Evolutionary conservation across 345 rosid genomes (phyloP).

Genomic region (Euphorbia peplus): DNA sequence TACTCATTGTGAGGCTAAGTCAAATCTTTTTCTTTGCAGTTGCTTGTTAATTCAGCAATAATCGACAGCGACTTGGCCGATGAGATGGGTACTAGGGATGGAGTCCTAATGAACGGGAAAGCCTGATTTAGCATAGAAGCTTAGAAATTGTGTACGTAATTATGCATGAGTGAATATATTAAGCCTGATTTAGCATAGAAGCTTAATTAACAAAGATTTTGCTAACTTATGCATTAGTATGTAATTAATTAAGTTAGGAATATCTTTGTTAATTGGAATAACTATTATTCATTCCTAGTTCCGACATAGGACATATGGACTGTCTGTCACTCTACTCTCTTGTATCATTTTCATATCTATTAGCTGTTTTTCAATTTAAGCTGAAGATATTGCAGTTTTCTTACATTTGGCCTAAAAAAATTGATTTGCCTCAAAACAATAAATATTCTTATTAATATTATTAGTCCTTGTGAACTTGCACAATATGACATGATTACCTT

Average conservation of each 20-base stretch:
- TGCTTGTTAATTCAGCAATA: slow-evolving; percentile 44
- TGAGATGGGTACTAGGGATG: slow-evolving; percentile 34
- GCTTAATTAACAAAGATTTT: not conserved
- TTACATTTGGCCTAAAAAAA: no score
- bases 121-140: slow-evolving; percentile 15
- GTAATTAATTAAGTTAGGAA: no score
- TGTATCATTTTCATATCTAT: not conserved
- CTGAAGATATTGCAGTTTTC: no score
- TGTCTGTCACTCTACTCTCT: not conserved
- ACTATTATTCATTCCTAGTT: not conserved
- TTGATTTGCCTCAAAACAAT: no score
- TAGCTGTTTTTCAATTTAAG: not conserved
- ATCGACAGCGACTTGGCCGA: slow-evolving; percentile 35
- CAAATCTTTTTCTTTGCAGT: slow-evolving; percentile 32
- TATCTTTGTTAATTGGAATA: no score
- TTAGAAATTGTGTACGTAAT: not conserved
- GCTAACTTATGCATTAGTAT: not conserved
- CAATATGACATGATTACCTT: no score
- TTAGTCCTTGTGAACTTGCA: no score
- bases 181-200: no score
- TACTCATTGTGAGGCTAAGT: not conserved
- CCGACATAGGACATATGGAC: not conserved
- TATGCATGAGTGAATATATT: not conserved
- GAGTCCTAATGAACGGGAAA: slow-evolving; percentile 26
- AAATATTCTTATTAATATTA: no score